These are phyloP conservation scores for Elongisporangium undulatum DNA, from an alignment of 352 stramenopile genomes.

Conservation along the genomic window DNA sequence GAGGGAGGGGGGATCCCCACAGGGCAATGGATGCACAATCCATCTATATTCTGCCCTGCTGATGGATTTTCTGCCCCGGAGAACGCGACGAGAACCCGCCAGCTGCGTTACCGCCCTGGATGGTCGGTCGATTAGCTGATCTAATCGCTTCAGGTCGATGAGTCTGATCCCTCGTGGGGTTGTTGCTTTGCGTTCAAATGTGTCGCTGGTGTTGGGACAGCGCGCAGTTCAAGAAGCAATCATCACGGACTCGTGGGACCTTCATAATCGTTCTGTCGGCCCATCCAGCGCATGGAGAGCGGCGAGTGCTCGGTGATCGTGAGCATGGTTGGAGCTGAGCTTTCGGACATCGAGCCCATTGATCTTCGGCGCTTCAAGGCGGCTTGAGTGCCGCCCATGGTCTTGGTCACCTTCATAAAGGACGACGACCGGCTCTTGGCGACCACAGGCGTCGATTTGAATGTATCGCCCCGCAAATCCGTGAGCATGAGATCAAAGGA, in stretches of 20 bases:
- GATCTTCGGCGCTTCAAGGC: neutral
- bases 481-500: constrained; percentile 13
- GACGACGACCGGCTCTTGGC: constrained; percentile 19
- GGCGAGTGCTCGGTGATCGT: neutral
- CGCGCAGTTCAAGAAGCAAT: too few species aligned
- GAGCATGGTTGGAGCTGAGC: neutral
- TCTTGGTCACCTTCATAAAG: constrained; percentile 45
- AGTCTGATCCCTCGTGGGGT: neutral
- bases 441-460: constrained; percentile 5
- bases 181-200: neutral
- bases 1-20: too few species aligned
- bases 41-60: too few species aligned
- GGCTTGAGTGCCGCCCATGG: constrained; percentile 1
- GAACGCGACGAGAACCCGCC: too few species aligned
- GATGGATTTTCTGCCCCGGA: too few species aligned
- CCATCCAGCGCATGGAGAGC: neutral
- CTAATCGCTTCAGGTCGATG: too few species aligned
- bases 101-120: too few species aligned
- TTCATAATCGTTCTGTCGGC: neutral
- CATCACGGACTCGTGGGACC: neutral
- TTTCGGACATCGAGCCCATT: neutral
- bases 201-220: neutral
- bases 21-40: too few species aligned
- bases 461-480: constrained; percentile 16
- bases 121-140: too few species aligned